A percentile compares a stretch with the other conserved stretches of the same genome.
Evolutionary conservation across 768 basidiomycete species (phyloP).

Genomic region (Vararia minispora): DNA sequence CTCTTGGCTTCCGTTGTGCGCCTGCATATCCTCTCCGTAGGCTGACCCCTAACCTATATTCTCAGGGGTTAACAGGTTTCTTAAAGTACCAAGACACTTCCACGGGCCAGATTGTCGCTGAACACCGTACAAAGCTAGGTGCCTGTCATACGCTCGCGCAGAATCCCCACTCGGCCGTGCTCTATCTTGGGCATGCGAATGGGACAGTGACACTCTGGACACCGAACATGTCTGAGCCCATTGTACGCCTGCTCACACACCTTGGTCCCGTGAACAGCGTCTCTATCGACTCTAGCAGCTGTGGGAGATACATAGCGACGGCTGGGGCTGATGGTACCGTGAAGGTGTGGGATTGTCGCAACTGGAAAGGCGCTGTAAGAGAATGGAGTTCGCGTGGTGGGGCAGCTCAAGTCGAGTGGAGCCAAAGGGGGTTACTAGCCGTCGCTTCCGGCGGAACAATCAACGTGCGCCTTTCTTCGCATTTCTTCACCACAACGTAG

Average conservation of each 20-base stretch:
- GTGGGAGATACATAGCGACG: slow-evolving; percentile 87
- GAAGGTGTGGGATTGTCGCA: slow-evolving; percentile 95
- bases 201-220: slow-evolving; percentile 97
- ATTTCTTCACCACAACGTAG: background rate
- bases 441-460: slow-evolving; percentile 78
- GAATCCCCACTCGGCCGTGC: slow-evolving; percentile 87
- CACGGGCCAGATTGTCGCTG: slow-evolving; percentile 75
- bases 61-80: slow-evolving; percentile 77
- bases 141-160: slow-evolving; percentile 79
- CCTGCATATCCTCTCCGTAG: background rate
- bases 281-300: slow-evolving; percentile 73
- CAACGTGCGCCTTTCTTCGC: slow-evolving; percentile 37
- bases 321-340: slow-evolving; percentile 80
- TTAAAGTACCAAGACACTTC: slow-evolving; percentile 97
- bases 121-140: slow-evolving; percentile 87
- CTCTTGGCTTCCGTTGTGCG: slow-evolving; percentile 75
- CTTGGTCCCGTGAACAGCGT: slow-evolving; percentile 76
- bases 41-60: slow-evolving; percentile 1
- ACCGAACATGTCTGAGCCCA: slow-evolving; percentile 85
- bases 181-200: slow-evolving; percentile 91
- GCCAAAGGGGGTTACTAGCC: slow-evolving; percentile 71
- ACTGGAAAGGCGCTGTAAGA: slow-evolving; percentile 84
- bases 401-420: slow-evolving; percentile 69
- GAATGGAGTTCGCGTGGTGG: slow-evolving; percentile 67
- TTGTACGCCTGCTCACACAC: slow-evolving; percentile 87